Conservation (phyloP, 169 alveolate species). For the Plasmodium vinckei region DNA sequence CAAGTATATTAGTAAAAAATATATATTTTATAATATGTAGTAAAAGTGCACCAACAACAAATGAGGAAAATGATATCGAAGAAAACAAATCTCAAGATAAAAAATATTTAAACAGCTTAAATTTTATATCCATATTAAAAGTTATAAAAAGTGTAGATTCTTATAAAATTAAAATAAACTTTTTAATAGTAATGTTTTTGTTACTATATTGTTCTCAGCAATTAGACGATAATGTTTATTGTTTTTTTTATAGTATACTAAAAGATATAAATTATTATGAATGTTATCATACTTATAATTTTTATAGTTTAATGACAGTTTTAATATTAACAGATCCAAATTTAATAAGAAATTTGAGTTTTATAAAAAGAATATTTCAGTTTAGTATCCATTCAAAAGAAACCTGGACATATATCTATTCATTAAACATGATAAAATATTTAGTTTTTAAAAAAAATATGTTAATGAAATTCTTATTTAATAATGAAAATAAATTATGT, state of each 20-base stretch:
- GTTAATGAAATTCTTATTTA: constrained; percentile 38
- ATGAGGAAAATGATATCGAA: neutral
- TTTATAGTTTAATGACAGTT: constrained; percentile 38
- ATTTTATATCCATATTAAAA: constrained; percentile 58
- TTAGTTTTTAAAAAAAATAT: constrained; percentile 36
- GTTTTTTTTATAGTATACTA: constrained; percentile 54
- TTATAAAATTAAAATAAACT: constrained; percentile 67
- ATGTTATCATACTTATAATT: constrained; percentile 58
- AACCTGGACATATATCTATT: constrained; percentile 27
- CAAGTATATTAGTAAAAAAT: constrained; percentile 63
- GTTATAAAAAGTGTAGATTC: constrained; percentile 49
- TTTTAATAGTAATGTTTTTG: constrained; percentile 45
- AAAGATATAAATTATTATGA: constrained; percentile 59
- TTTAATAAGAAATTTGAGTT: constrained; percentile 54
- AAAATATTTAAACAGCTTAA: constrained; percentile 47
- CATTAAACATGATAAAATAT: constrained; percentile 56
- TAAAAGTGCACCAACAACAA: constrained; percentile 7
- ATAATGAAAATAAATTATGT: constrained; percentile 47
- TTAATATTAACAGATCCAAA: constrained; percentile 52
- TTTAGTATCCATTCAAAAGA: constrained; percentile 66
- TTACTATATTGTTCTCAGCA: constrained; percentile 42
- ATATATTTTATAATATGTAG: constrained; percentile 55
- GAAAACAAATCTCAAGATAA: constrained; percentile 9
- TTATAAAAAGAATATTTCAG: constrained; percentile 64
- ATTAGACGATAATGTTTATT: constrained; percentile 57